These are phyloP conservation scores for Saccharum officinarum DNA, from an alignment of 176 grass and related monocot species.

Conservation along the genomic window DNA sequence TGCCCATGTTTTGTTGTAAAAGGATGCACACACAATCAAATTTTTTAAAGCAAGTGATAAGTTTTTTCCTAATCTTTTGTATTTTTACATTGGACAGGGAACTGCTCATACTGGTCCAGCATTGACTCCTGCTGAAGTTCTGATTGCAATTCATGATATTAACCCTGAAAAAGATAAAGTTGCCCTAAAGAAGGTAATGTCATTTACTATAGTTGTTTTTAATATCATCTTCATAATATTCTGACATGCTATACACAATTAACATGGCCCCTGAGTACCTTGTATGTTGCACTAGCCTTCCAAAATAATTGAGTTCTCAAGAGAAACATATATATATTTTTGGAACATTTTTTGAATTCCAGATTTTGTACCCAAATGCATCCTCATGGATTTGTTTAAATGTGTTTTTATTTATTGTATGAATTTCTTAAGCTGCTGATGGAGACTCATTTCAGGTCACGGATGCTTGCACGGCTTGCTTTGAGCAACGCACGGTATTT, in stretches of 20 bases:
- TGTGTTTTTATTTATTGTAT: constrained; percentile 9
- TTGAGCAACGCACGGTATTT: constrained; percentile 98
- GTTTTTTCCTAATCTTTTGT: constrained; percentile 3
- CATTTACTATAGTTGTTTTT: constrained; percentile 29
- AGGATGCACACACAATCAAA: not conserved
- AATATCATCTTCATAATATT: not conserved
- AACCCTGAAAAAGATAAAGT: constrained; percentile 85
- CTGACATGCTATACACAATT: not conserved
- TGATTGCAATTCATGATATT: constrained; percentile 99
- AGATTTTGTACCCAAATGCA: constrained; percentile 7
- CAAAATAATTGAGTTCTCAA: constrained; percentile 2
- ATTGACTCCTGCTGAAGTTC: constrained; percentile 94
- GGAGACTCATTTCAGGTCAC: constrained; percentile 67
- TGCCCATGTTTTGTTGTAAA: constrained; percentile 2
- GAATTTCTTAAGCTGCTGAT: constrained; percentile 25
- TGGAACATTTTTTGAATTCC: not conserved
- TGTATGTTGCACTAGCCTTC: not conserved
- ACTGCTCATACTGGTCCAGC: constrained; percentile 95
- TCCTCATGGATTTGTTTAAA: not conserved
- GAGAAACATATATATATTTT: not conserved
- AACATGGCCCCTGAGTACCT: not conserved
- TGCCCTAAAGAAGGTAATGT: constrained; percentile 79
- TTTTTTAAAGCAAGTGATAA: not conserved
- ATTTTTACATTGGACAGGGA: constrained; percentile 51
- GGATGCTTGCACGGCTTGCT: constrained; percentile 96